Conservation (phyloP, 805 yeast species). For the Candida wancherniae region DNA sequence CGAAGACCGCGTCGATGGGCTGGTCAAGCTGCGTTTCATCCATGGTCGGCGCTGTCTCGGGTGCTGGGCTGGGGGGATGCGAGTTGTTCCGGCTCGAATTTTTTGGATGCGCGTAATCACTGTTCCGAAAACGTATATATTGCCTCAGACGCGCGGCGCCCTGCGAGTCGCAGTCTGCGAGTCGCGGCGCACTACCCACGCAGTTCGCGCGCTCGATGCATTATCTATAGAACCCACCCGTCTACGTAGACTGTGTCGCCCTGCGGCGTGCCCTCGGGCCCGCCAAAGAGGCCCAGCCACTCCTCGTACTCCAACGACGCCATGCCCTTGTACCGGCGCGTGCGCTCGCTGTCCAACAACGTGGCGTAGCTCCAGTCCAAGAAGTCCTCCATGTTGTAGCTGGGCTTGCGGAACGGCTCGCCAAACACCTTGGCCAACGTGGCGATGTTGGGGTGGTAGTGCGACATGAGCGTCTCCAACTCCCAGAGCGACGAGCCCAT, state of each 20-base stretch:
- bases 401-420: slow-evolving; percentile 85
- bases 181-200: too few species aligned
- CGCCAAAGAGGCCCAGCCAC: slow-evolving; percentile 35
- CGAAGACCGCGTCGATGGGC: slow-evolving; percentile 48
- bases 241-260: slow-evolving; percentile 14
- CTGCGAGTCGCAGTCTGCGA: too few species aligned
- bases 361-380: slow-evolving; percentile 82
- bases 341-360: slow-evolving; percentile 57
- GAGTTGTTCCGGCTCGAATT: slow-evolving; percentile 1
- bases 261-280: too few species aligned
- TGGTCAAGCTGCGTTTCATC: slow-evolving; percentile 25
- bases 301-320: slow-evolving; percentile 75
- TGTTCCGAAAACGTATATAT: slow-evolving; percentile 9
- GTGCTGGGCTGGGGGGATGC: slow-evolving; percentile 1
- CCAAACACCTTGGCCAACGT: slow-evolving; percentile 82
- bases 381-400: slow-evolving; percentile 90
- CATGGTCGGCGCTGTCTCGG: slow-evolving; percentile 10
- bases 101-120: slow-evolving; percentile 17
- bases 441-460: slow-evolving; percentile 94
- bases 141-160: slow-evolving; percentile 4
- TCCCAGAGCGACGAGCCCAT: slow-evolving; percentile 91
- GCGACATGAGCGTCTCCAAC: slow-evolving; percentile 68
- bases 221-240: slow-evolving; percentile 14
- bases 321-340: slow-evolving; percentile 61
- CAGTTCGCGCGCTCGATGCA: too few species aligned